A percentile compares a stretch with the other conserved stretches of the same genome.
These are phyloP conservation scores for Alternaria ethzedia DNA, from an alignment of 2,329 filamentous ascomycete genomes.

Conservation along the genomic window DNA sequence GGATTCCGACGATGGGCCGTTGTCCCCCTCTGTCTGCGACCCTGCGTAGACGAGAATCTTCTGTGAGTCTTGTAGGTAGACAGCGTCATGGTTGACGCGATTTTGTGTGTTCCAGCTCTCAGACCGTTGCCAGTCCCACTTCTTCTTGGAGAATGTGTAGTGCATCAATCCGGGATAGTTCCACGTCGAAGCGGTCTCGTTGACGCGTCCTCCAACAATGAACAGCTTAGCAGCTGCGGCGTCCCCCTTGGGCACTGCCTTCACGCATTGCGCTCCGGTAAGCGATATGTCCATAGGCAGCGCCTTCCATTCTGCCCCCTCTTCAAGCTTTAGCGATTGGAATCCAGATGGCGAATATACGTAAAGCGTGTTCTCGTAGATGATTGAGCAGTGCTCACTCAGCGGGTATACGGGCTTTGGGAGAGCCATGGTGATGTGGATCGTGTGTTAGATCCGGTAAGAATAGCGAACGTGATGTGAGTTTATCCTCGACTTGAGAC, in stretches of 20 bases:
- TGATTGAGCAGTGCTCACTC: slow-evolving; percentile 79
- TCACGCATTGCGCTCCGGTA: slow-evolving; percentile 78
- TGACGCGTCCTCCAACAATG: slow-evolving; percentile 73
- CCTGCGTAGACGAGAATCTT: slow-evolving; percentile 84
- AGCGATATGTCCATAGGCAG: slow-evolving; percentile 72
- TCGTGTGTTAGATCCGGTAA: slow-evolving; percentile 14
- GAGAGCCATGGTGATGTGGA: slow-evolving; percentile 65
- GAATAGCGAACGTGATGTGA: slow-evolving; percentile 24
- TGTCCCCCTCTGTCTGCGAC: slow-evolving; percentile 63
- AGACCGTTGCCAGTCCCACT: slow-evolving; percentile 64
- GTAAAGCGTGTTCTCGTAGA: slow-evolving; percentile 84
- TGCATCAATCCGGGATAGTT: slow-evolving; percentile 78
- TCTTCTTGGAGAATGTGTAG: slow-evolving; percentile 63
- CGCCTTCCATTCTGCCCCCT: slow-evolving; percentile 74
- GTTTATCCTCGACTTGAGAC: slow-evolving; percentile 23
- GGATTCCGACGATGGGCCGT: slow-evolving; percentile 70
- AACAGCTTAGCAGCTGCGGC: slow-evolving; percentile 70
- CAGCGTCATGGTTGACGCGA: slow-evolving; percentile 75
- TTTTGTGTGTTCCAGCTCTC: slow-evolving; percentile 65
- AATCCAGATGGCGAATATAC: slow-evolving; percentile 79
- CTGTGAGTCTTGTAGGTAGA: slow-evolving; percentile 73
- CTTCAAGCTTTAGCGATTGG: slow-evolving; percentile 71
- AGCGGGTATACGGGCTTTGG: slow-evolving; percentile 74
- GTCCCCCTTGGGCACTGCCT: slow-evolving; percentile 66
- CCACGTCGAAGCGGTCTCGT: slow-evolving; percentile 44